phyloP scores from a whole-genome alignment of 2,329 filamentous ascomycete genomes.

The Seiridium cupressi region DNA sequence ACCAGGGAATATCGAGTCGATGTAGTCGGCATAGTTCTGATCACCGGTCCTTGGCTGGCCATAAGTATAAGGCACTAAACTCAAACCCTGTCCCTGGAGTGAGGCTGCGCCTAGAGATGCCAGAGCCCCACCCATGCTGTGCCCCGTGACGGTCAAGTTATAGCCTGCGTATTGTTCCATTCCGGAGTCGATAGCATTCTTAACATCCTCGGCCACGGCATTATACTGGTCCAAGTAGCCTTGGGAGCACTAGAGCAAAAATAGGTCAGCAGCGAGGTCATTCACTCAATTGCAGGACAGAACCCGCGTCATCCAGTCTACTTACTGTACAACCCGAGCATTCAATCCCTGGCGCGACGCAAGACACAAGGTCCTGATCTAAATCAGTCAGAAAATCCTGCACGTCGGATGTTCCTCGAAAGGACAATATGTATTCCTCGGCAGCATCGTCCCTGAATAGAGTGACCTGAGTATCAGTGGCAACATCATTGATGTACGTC shows the following conservation, averaged over 20 bases:
- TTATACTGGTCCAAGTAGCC: constrained; percentile 5
- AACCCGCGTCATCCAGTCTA: background rate
- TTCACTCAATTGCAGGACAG: background rate
- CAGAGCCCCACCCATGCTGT: constrained; percentile 46
- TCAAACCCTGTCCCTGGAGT: constrained; percentile 25
- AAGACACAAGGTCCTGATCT: constrained; percentile 5
- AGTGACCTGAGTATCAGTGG: background rate
- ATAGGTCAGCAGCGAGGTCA: too few species aligned
- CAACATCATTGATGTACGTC: background rate
- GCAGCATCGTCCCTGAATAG: constrained; percentile 4
- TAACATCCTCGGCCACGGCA: background rate
- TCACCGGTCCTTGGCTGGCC: constrained; percentile 46
- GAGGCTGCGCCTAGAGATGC: constrained; percentile 41
- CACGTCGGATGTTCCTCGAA: background rate
- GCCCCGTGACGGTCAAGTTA: constrained; percentile 38
- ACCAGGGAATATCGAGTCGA: constrained; percentile 27
- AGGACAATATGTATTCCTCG: constrained; percentile 1
- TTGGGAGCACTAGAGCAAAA: background rate
- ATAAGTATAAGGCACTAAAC: constrained; percentile 43
- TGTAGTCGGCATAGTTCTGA: constrained; percentile 31
- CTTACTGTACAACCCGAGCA: background rate
- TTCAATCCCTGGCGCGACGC: constrained; percentile 1
- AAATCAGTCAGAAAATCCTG: constrained; percentile 5
- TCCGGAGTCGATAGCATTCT: background rate
- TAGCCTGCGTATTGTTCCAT: constrained; percentile 17